Percentiles rank a stretch among this genome's conserved stretches.
Evolutionary conservation across 2,329 filamentous ascomycete species (phyloP).

Genomic region (Bipolaris oryzae): DNA sequence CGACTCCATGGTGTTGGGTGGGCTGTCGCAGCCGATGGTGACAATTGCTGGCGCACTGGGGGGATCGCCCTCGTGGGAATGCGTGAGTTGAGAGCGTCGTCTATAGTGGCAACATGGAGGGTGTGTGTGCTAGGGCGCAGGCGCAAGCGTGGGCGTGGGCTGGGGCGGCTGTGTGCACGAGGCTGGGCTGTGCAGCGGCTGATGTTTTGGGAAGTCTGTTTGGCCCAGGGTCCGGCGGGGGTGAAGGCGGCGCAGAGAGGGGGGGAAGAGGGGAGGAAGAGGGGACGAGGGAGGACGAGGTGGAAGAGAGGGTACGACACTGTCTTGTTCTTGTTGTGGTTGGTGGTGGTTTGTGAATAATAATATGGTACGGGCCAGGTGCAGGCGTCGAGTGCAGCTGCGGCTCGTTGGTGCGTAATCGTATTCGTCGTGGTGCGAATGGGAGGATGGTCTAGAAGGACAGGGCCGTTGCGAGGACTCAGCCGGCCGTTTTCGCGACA

Average conservation of each 20-base stretch:
- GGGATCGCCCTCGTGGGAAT: conserved; percentile 13
- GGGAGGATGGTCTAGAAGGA: conserved; percentile 21
- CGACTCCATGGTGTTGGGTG: conserved; percentile 51
- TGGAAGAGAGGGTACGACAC: conserved; percentile 4
- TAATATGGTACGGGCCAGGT: neutral
- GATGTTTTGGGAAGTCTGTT: conserved; percentile 30
- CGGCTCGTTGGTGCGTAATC: conserved; percentile 15
- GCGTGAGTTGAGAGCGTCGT: conserved; percentile 6
- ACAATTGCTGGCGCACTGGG: conserved; percentile 23
- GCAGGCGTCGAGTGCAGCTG: conserved; percentile 2
- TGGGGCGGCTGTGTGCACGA: conserved; percentile 8
- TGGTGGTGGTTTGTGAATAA: no score
- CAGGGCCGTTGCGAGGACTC: conserved; percentile 1
- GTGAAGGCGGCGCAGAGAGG: conserved; percentile 8
- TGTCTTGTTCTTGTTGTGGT: neutral
- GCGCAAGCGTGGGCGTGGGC: neutral
- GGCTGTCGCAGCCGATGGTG: conserved; percentile 15
- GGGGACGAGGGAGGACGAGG: no score
- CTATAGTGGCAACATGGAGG: conserved; percentile 24
- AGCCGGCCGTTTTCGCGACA: neutral
- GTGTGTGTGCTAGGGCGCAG: neutral
- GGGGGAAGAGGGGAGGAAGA: conserved; percentile 15
- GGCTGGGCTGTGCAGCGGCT: conserved; percentile 17
- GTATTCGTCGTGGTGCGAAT: conserved; percentile 9
- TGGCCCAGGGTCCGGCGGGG: conserved; percentile 18